phyloP scores from a whole-genome alignment of 192 early-diverging fungal genomes.

The Backusella parvicylindrica region DNA sequence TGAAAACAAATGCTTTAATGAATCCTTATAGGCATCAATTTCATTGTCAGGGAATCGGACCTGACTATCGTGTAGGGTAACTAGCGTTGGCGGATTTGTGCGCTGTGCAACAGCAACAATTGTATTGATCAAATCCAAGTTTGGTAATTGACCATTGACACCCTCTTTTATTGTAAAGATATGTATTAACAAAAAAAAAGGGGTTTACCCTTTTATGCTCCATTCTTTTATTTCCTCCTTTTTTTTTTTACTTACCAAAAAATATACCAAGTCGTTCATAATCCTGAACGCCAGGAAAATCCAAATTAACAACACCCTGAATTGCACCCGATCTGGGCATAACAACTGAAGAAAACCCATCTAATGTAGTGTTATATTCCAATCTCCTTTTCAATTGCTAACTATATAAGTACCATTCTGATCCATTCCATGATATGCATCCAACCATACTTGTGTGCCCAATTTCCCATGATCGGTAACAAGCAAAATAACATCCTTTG shows the following conservation, averaged over 20 bases:
- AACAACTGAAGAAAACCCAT: conserved; percentile 21
- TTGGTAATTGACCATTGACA: conserved; percentile 87
- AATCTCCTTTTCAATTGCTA: neutral
- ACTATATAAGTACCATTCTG: conserved; percentile 7
- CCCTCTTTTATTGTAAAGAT: conserved; percentile 50
- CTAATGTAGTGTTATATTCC: neutral
- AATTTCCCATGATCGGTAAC: conserved; percentile 71
- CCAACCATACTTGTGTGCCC: conserved; percentile 85
- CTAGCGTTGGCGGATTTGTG: conserved; percentile 48
- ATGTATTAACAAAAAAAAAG: neutral
- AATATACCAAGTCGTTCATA: conserved; percentile 68
- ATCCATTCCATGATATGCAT: conserved; percentile 79
- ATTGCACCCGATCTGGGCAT: conserved; percentile 73
- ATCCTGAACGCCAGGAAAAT: conserved; percentile 68
- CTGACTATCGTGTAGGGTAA: conserved; percentile 55
- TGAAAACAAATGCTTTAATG: conserved; percentile 43
- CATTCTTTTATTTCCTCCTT: neutral
- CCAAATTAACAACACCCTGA: conserved; percentile 82
- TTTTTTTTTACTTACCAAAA: conserved; percentile 48
- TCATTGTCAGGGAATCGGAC: conserved; percentile 28
- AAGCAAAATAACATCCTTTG: conserved; percentile 89
- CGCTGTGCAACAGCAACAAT: conserved; percentile 52
- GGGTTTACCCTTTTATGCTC: too few relatives aligned
- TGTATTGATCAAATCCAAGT: conserved; percentile 87
- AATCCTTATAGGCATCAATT: conserved; percentile 35